phyloP scores from a whole-genome alignment of 2,329 filamentous ascomycete genomes.

The Stagonosporopsis rhizophila region DNA sequence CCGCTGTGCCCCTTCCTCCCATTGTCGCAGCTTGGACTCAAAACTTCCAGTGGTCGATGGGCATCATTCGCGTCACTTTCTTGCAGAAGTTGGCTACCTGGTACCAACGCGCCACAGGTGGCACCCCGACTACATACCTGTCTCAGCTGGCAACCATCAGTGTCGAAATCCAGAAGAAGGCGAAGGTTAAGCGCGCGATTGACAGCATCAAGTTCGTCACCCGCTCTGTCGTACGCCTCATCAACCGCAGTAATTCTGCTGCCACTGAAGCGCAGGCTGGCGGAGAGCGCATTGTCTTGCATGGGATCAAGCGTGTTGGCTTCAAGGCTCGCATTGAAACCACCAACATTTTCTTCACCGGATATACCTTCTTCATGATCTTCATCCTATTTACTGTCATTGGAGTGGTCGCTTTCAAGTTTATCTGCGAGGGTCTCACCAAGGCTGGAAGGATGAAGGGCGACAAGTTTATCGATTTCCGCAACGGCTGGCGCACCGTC shows the following conservation, averaged over 20 bases:
- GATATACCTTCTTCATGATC: conserved; percentile 85
- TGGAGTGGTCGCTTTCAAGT: conserved; percentile 80
- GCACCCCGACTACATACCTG: conserved; percentile 79
- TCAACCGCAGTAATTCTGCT: conserved; percentile 57
- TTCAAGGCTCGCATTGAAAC: conserved; percentile 85
- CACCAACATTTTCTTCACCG: conserved; percentile 93
- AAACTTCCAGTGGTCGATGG: conserved; percentile 98
- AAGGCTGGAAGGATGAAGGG: conserved; percentile 79
- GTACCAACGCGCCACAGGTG: conserved; percentile 94
- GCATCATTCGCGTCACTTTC: conserved; percentile 86
- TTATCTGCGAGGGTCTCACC: conserved; percentile 75
- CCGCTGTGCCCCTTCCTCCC: conserved; percentile 79
- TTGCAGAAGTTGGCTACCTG: conserved; percentile 89
- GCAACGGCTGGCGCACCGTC: conserved; percentile 90
- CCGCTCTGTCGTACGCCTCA: conserved; percentile 40
- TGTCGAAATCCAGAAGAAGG: conserved; percentile 83
- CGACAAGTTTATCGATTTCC: conserved; percentile 91
- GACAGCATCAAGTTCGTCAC: conserved; percentile 25
- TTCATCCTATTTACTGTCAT: conserved; percentile 79
- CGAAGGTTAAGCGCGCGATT: conserved; percentile 56
- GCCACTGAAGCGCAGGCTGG: conserved; percentile 43
- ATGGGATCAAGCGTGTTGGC: conserved; percentile 86
- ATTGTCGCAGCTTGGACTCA: conserved; percentile 94
- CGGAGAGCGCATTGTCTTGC: conserved; percentile 62
- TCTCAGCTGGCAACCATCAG: conserved; percentile 77